phyloP scores from a whole-genome alignment of 2,329 filamentous ascomycete species.

The Penicillium sumatraense region DNA sequence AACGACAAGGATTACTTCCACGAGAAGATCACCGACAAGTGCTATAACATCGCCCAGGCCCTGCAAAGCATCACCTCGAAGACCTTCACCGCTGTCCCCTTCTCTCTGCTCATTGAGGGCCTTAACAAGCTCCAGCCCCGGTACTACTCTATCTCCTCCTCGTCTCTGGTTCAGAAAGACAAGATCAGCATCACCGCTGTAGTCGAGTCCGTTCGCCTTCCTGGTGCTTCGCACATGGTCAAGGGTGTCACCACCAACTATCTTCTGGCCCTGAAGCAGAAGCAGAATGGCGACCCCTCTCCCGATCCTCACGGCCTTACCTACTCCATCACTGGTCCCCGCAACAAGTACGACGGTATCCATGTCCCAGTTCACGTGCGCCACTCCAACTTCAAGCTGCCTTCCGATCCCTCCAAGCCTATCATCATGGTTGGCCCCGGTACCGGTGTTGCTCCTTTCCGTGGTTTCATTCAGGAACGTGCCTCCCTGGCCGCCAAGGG shows the following conservation, averaged over 20 bases:
- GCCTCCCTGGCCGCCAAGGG: constrained; percentile 81
- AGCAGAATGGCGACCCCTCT: constrained; percentile 84
- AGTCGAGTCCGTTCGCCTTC: constrained; percentile 80
- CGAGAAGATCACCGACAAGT: constrained; percentile 76
- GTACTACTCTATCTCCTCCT: constrained; percentile 99
- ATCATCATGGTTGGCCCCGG: constrained; percentile 96
- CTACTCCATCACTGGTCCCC: constrained; percentile 84
- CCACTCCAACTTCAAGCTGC: constrained; percentile 98
- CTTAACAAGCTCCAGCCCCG: constrained; percentile 94
- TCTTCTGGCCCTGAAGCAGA: constrained; percentile 89
- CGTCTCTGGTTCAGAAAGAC: constrained; percentile 89
- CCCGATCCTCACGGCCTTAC: constrained; percentile 82
- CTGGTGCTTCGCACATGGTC: constrained; percentile 77
- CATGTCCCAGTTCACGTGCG: constrained; percentile 94
- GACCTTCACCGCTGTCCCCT: constrained; percentile 83
- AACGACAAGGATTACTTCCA: constrained; percentile 96
- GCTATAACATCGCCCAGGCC: constrained; percentile 87
- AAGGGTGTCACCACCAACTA: constrained; percentile 98
- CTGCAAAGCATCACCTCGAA: constrained; percentile 74
- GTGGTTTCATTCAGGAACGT: constrained; percentile 92
- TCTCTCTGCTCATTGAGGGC: constrained; percentile 92
- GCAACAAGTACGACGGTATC: constrained; percentile 96
- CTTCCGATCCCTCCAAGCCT: constrained; percentile 90
- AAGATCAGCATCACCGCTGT: constrained; percentile 95
- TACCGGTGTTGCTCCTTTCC: constrained; percentile 95